phyloP scores from a whole-genome alignment of 139 green algal species.

The Ettlia oleoabundans region DNA sequence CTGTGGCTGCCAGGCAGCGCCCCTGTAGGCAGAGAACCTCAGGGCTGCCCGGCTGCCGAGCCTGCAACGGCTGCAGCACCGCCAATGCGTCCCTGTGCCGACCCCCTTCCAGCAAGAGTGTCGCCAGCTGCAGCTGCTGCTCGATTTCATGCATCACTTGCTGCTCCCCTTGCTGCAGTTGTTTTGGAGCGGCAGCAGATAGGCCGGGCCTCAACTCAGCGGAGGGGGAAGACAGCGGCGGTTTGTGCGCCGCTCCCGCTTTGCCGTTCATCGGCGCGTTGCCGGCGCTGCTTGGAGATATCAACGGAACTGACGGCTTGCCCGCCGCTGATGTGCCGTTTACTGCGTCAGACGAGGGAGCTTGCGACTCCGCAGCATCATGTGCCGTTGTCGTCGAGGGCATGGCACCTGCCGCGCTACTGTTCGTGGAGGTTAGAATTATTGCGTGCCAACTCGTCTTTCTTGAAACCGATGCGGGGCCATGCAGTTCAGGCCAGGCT shows the following conservation, averaged over 20 bases:
- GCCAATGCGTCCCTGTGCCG: slow-evolving; percentile 43
- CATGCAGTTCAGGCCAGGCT: too few relatives aligned
- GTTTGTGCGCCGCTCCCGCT: too few relatives aligned
- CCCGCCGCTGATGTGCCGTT: neutral
- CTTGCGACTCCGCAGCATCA: too few relatives aligned
- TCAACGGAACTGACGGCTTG: too few relatives aligned
- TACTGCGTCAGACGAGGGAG: too few relatives aligned
- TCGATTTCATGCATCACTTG: neutral
- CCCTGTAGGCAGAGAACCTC: slow-evolving; percentile 66
- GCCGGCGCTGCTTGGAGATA: too few relatives aligned
- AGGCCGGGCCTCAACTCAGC: neutral
- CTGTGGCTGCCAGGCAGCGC: slow-evolving; percentile 48
- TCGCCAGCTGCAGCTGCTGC: neutral
- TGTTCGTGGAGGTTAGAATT: neutral
- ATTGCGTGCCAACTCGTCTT: too few relatives aligned
- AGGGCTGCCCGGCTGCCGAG: slow-evolving; percentile 1
- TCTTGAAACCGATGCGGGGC: too few relatives aligned
- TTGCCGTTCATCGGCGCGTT: too few relatives aligned
- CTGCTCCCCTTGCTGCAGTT: neutral
- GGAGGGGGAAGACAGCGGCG: neutral
- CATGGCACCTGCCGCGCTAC: neutral
- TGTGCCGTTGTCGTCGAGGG: neutral
- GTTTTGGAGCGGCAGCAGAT: neutral
- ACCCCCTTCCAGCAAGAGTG: slow-evolving; percentile 11
- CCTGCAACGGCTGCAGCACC: slow-evolving; percentile 34